Percentiles rank a stretch among this genome's conserved stretches.
These are phyloP conservation scores for Carnegiea gigantea DNA, from an alignment of 179 eudicot genomes.

Conservation along the genomic window DNA sequence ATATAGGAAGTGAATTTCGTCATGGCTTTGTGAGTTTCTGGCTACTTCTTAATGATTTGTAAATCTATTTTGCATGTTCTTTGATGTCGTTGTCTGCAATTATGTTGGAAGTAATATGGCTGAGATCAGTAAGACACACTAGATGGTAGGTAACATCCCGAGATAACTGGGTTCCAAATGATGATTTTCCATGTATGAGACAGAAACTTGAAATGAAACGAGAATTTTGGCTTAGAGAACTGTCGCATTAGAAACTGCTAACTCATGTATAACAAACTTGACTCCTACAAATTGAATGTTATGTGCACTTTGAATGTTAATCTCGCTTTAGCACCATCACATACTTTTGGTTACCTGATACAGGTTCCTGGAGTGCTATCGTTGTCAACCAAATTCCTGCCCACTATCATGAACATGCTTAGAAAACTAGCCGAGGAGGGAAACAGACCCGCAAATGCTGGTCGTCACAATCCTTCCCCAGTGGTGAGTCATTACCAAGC, in stretches of 20 bases:
- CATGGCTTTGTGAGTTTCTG: slow-evolving; percentile 73
- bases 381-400: slow-evolving; percentile 80
- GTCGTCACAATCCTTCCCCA: slow-evolving; percentile 50
- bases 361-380: slow-evolving; percentile 96
- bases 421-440: slow-evolving; percentile 88
- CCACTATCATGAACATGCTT: slow-evolving; percentile 87
- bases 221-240: not conserved
- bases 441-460: slow-evolving; percentile 46
- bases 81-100: not conserved
- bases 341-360: slow-evolving; percentile 17
- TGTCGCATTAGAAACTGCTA: not conserved
- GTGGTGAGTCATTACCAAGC: slow-evolving; percentile 42
- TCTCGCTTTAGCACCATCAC: not conserved
- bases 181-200: too few species aligned
- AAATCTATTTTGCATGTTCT: not conserved
- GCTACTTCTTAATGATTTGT: not conserved
- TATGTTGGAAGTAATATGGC: not conserved
- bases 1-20: slow-evolving; percentile 68
- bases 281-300: not conserved
- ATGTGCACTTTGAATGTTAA: not conserved
- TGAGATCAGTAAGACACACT: not conserved
- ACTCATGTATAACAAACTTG: not conserved
- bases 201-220: not conserved
- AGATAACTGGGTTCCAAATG: not conserved
- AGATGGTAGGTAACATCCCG: not conserved